These are phyloP conservation scores for Coemansia sp. DNA, from an alignment of 192 early-diverging fungal genomes.

Conservation along the genomic window DNA sequence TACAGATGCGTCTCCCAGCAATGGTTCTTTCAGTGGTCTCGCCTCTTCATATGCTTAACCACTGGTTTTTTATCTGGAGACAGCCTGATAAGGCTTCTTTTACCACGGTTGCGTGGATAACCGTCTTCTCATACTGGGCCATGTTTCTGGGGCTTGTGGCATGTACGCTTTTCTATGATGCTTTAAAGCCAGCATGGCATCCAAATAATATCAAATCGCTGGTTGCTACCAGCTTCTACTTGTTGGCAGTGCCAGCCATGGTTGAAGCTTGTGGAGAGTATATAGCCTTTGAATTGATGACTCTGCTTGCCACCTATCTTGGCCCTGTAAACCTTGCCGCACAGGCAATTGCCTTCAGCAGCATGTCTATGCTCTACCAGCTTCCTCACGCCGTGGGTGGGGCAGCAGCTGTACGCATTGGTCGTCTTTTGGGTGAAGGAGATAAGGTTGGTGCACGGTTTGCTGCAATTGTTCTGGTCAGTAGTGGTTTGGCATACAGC, in stretches of 20 bases:
- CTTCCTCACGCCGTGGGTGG: constrained; percentile 58
- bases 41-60: constrained; percentile 60
- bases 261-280: constrained; percentile 71
- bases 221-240: constrained; percentile 42
- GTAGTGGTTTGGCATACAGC: constrained; percentile 54
- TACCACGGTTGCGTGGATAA: constrained; percentile 82
- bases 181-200: constrained; percentile 62
- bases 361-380: constrained; percentile 57
- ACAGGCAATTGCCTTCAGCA: constrained; percentile 61
- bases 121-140: constrained; percentile 73
- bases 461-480: constrained; percentile 35
- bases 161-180: constrained; percentile 64
- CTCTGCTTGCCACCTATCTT: constrained; percentile 57
- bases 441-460: constrained; percentile 55
- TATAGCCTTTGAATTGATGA: constrained; percentile 58
- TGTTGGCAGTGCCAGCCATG: constrained; percentile 73
- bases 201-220: constrained; percentile 51
- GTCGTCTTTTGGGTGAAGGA: constrained; percentile 48
- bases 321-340: constrained; percentile 57
- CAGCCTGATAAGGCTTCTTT: constrained; percentile 63
- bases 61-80: constrained; percentile 80
- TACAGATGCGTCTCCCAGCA: constrained; percentile 71
- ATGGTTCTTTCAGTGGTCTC: constrained; percentile 27
- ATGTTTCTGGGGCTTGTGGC: constrained; percentile 66
- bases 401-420: constrained; percentile 58